Evolutionary conservation across 1,284 basidiomycete genomes (phyloP), one percentile per base, ranked within the genome.

Genomic region (Melampsora abietis-canadensis): DNA sequence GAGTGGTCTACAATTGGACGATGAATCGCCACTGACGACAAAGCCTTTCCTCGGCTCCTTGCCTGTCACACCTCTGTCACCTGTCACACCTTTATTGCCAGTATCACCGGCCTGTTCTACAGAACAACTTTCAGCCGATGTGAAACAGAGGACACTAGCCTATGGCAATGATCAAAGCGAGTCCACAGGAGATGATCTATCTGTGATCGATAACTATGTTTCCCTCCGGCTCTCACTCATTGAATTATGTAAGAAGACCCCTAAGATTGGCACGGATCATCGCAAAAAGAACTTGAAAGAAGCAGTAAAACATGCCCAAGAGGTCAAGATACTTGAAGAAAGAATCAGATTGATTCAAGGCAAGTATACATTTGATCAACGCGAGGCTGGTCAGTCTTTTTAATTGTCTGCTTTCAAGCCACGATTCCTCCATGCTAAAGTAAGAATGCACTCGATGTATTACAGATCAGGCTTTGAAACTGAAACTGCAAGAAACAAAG

Each of bases 261-360:
- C 68, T 37, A 72, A 64, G 37, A 34, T 64, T 14, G 61, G 68
- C 19, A 66, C 64, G 5, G 30, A 48, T 37, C 64, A 67, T 51
- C 30, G 66, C 6, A 75, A 75, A 37, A 75, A 75, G 60, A 65
- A 64, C 30, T 44, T 75, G 14, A 75, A 67, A 54, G 72, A 75
- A 61, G 37, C 44, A 30, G 72, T 57, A 7, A 75, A 75, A 40
- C 15, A 47, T n/a, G 60, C 47, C 40, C 66, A 75, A 54, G 72
- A 75, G 59, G 57, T 75, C 15, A 75, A 75, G 59, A 21, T 46
- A 21, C 15, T 75, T 14, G 72, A 75, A 67, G 65, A 75, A 27
- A 67, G 60, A 31, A 47, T 75, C 27, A 75, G 66, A 30, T 48
- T 75, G 46, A 30, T 75, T 37, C 72, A 75, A 66, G 72, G 64